A percentile compares a stretch with the other conserved stretches of the same genome.
Evolutionary conservation across 192 early-diverging fungal genomes (phyloP).

Genomic region (Geranomyces michiganensis): DNA sequence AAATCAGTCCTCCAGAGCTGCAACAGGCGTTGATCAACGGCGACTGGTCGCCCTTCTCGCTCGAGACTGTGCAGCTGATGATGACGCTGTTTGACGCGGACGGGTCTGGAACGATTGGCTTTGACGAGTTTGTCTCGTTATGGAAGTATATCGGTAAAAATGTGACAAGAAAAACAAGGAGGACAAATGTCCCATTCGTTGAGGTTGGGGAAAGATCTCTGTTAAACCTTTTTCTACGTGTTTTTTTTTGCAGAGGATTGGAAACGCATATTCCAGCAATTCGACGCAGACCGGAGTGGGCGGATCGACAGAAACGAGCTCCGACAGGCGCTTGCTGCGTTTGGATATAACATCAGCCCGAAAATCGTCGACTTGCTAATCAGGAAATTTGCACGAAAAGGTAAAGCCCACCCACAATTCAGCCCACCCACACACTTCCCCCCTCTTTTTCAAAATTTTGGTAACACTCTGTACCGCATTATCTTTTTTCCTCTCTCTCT

Average conservation of each 20-base stretch:
- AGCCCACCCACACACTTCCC: no score
- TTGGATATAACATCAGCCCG: constrained; percentile 24
- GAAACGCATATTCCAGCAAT: constrained; percentile 36
- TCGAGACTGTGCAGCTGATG: constrained; percentile 36
- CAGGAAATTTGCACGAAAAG: constrained; percentile 27
- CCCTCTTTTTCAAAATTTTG: no score
- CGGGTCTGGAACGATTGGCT: constrained; percentile 24
- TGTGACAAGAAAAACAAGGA: background rate
- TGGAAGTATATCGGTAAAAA: constrained; percentile 30
- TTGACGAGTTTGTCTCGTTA: constrained; percentile 25
- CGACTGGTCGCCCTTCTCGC: constrained; percentile 35
- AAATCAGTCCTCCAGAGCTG: constrained; percentile 14
- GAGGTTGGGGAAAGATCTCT: background rate
- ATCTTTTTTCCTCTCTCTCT: no score
- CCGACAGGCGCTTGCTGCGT: constrained; percentile 23
- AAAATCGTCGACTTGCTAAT: constrained; percentile 21
- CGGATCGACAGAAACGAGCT: constrained; percentile 27
- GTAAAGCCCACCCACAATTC: background rate
- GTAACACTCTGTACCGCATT: no score
- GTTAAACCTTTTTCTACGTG: background rate
- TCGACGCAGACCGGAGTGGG: constrained; percentile 26
- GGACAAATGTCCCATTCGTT: background rate
- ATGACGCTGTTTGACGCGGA: constrained; percentile 32
- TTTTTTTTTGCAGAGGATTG: constrained; percentile 24
- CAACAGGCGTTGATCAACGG: constrained; percentile 36